Evolutionary conservation across 2,329 filamentous ascomycete species (phyloP).

Genomic region (Calonectria montana): DNA sequence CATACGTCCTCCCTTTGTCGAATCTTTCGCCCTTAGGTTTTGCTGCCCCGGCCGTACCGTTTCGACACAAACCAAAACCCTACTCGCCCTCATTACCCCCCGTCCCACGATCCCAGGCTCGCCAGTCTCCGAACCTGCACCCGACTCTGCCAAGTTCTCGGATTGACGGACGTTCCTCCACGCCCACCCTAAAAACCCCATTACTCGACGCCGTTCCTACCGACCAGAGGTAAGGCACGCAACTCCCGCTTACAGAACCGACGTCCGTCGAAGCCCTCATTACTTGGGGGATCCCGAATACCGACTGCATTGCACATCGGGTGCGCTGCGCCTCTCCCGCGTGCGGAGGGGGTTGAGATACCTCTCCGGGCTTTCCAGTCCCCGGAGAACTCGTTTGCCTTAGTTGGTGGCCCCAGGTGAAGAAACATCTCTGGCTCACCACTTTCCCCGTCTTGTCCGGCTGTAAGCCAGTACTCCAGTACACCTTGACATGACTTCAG

Average conservation of each 20-base stretch:
- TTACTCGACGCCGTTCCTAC: conserved; percentile 22
- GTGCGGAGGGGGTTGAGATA: conserved; percentile 41
- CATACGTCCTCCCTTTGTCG: conserved; percentile 27
- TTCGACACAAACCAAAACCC: conserved; percentile 28
- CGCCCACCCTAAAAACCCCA: not conserved
- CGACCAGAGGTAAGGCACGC: conserved; percentile 21
- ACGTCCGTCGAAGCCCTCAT: conserved; percentile 33
- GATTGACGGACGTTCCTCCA: conserved; percentile 28
- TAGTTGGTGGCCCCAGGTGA: conserved; percentile 33
- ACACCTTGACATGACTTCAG: conserved; percentile 43
- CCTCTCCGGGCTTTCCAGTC: conserved; percentile 32
- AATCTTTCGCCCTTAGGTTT: conserved; percentile 28
- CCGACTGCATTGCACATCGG: conserved; percentile 34
- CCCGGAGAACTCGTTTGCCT: conserved; percentile 33
- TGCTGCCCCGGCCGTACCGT: conserved; percentile 28
- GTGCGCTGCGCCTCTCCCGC: conserved; percentile 40
- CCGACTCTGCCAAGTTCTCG: conserved; percentile 28
- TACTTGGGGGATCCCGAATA: conserved; percentile 35
- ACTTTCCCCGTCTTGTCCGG: conserved; percentile 27
- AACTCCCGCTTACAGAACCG: conserved; percentile 24
- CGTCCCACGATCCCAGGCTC: conserved; percentile 15
- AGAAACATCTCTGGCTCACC: conserved; percentile 33
- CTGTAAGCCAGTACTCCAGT: conserved; percentile 32
- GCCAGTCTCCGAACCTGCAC: conserved; percentile 6
- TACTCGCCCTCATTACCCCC: conserved; percentile 26